phyloP scores from a whole-genome alignment of 129 eudicot species.

The Arctium minus region DNA sequence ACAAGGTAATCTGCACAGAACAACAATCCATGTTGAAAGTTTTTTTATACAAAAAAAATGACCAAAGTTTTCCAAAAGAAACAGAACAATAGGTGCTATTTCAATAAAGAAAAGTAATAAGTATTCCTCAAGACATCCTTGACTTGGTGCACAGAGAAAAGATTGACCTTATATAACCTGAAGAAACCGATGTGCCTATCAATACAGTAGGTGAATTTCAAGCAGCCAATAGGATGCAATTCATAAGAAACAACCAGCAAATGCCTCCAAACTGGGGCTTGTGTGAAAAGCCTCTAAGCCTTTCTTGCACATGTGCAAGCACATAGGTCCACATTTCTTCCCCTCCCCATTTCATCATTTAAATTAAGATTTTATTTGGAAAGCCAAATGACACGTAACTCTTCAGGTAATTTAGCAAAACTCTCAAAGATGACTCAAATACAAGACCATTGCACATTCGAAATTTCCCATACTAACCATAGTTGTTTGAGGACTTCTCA shows the following conservation, averaged over 20 bases:
- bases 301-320: no score
- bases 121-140: no score
- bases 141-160: no score
- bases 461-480: conserved; percentile 55
- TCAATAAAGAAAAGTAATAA: no score
- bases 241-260: no score
- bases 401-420: neutral
- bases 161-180: no score
- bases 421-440: neutral
- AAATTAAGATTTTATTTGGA: neutral
- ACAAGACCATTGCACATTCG: neutral
- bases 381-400: neutral
- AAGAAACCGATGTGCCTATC: no score
- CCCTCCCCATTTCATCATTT: neutral
- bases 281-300: no score
- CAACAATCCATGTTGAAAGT: conserved; percentile 3
- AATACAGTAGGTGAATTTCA: no score
- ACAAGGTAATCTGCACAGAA: conserved; percentile 83
- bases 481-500: conserved; percentile 93
- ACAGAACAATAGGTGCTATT: neutral
- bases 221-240: no score
- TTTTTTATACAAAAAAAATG: neutral
- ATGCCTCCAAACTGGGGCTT: no score
- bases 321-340: no score
- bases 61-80: neutral